Percentiles rank a stretch among this genome's conserved stretches.
Evolutionary conservation across 1,139 yeast genomes (phyloP).

Genomic region (Blastobotrys persicus): DNA sequence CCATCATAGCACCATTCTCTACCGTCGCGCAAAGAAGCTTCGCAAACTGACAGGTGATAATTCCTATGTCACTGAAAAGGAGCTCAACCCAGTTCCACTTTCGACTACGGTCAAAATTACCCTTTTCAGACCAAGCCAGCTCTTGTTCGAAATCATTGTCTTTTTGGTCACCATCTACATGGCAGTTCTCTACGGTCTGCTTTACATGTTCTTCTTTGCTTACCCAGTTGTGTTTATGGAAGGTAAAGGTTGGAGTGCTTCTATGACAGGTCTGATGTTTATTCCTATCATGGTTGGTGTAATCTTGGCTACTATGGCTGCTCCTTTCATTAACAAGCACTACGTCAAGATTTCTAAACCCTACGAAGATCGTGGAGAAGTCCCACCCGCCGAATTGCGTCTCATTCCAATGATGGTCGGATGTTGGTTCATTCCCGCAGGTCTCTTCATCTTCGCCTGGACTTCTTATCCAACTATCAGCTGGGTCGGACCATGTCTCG

Average conservation of each 20-base stretch:
- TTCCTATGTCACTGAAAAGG: slow-evolving; percentile 86
- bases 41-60: slow-evolving; percentile 55
- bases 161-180: slow-evolving; percentile 69
- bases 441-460: slow-evolving; percentile 86
- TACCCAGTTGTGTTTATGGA: slow-evolving; percentile 69
- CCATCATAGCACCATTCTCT: slow-evolving; percentile 46
- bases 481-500: slow-evolving; percentile 86
- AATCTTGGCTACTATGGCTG: slow-evolving; percentile 23
- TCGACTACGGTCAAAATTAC: slow-evolving; percentile 68
- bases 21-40: slow-evolving; percentile 46
- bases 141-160: slow-evolving; percentile 70
- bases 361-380: slow-evolving; percentile 50
- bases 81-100: slow-evolving; percentile 59
- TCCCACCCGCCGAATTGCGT: slow-evolving; percentile 75
- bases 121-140: slow-evolving; percentile 68
- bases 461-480: slow-evolving; percentile 74
- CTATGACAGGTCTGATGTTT: slow-evolving; percentile 53
- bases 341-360: slow-evolving; percentile 44
- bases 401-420: slow-evolving; percentile 74
- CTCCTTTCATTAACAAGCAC: slow-evolving; percentile 27
- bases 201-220: slow-evolving; percentile 74
- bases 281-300: slow-evolving; percentile 51
- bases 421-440: slow-evolving; percentile 65
- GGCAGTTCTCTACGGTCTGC: slow-evolving; percentile 81
- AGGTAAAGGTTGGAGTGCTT: slow-evolving; percentile 52